Evolutionary conservation across 2,329 filamentous ascomycete species (phyloP), one percentile per base, ranked within the genome.

Genomic region (Paecilomyces variotii): DNA sequence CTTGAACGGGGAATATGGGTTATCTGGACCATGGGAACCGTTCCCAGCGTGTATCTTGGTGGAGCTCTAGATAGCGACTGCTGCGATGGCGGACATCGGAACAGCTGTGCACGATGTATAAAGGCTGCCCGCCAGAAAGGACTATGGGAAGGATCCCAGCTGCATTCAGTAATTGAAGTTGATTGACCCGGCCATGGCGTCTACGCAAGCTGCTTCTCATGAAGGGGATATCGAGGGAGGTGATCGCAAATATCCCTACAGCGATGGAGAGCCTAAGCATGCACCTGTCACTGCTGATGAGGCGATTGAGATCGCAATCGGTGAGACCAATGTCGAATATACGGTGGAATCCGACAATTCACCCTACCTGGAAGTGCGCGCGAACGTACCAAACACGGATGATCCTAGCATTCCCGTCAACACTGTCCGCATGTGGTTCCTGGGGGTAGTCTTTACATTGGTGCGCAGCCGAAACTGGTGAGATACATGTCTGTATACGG

Each of bases 391-490:
- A 14, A 68, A 69, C 51, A 70, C 63, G 4, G 68, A 69, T 19
- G 67, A 71, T 30, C 65, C 68, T 24, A 57, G 35, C 12, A 63
- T 67, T 57, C 67, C 68, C 4, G 62, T 71, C 52, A 70, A 65
- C 53, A 70, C 68, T 2, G 55, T 71, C 25, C 67, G 68, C 30
- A 78, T 75, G 60, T 80, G 78, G 78, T 56, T 77, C 3, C 67
- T 80, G 0, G 78, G 78, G 0, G 69, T 80, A 32, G 65, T 77
- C 10, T 66, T 66, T 49, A 64, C 65, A n/a, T 39, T 60, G 4
- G 51, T 53, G 68, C 19, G 39, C n/a, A 45, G 2, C 19, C 4
- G 4, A 3, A 24, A 68, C 26, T 77, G 34, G 76, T 76, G 53
- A 74, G 75, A 53, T 30, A 10, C 7, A 75, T 79, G 39, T 9